Evolutionary conservation across 139 green algal species (phyloP), one percentile per base, ranked within the genome.

Genomic region (Tetradesmus lagerheimii): DNA sequence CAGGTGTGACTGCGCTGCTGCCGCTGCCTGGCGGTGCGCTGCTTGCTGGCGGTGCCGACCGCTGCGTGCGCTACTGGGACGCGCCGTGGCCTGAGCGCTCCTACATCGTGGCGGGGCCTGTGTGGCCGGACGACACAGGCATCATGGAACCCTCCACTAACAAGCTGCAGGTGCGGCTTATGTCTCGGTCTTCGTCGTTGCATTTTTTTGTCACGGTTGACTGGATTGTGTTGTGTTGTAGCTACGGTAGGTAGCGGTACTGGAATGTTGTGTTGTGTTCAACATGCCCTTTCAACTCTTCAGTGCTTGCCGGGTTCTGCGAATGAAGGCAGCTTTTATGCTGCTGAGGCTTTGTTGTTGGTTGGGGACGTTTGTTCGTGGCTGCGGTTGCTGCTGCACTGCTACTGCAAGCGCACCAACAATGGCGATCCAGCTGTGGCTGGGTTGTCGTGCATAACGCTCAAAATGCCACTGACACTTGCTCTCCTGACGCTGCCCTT

Each of bases 11-110:
- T 50, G 92, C 91, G n/a, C 77, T 98, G 81, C 93, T 98, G 57
- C 90, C 95, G 25, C 92, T 94, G 41, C 78, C 91, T 29, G 90
- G 80, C 34, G 95, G 95, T 4, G 89, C 88, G 20, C 71, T 98
- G 84, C 88, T 98, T 78, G 94, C 94, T 37, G 96, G 93, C 64
- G 92, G 96, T 74, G 95, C 62, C 64, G 96, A 98, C 92, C 88
- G 91, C 35, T 91, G 66, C 37, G 88, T 96, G 6, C 91, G 93
- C 64, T 93, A 88, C 71, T 98, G 96, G 96, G 94, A 97, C 45
- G 92, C 64, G 23, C 57, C 90, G 8, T 90, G 85, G 20, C 94
- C 94, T 31, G 88, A 96, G 35, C 85, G 90, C 45, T 94, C 87
- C 85, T 98, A 97, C 91, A 91, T 97, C 27, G 93, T 98, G 85